Evolutionary conservation across 805 yeast genomes (phyloP).

Genomic region (Yamadazyma nakazawae): DNA sequence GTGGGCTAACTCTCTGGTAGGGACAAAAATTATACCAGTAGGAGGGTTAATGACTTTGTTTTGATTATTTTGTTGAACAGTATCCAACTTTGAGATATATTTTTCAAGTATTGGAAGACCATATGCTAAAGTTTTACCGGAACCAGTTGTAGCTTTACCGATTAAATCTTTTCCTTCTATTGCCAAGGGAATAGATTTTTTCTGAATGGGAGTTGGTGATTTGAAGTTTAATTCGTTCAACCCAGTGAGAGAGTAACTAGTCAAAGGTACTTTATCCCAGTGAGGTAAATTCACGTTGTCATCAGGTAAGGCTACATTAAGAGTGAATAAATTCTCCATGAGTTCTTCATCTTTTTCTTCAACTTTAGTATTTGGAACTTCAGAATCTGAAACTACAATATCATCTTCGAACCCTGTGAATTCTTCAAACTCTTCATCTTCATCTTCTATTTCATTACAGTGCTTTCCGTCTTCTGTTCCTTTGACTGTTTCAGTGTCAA

Average conservation of each 20-base stretch:
- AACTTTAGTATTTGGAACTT: conserved; percentile 17
- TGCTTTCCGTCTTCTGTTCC: conserved; percentile 2
- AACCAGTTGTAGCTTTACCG: conserved; percentile 97
- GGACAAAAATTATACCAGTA: conserved; percentile 80
- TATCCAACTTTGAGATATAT: conserved; percentile 31
- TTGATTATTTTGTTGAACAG: conserved; percentile 14
- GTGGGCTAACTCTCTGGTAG: conserved; percentile 94
- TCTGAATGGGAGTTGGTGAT: conserved; percentile 84
- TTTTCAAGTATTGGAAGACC: conserved; percentile 88
- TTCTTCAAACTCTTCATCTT: conserved; percentile 18
- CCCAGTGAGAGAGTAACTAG: conserved; percentile 59
- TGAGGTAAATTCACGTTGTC: conserved; percentile 51
- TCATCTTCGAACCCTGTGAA: conserved; percentile 18
- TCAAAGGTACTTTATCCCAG: conserved; percentile 55
- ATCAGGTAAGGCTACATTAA: conserved; percentile 23
- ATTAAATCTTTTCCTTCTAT: conserved; percentile 74
- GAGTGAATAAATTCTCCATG: conserved; percentile 13
- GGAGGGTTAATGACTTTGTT: conserved; percentile 41
- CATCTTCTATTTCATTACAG: conserved; percentile 11
- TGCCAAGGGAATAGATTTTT: conserved; percentile 68
- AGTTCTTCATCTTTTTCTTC: conserved; percentile 15
- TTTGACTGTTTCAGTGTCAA: conserved; percentile 12
- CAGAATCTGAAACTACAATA: not conserved
- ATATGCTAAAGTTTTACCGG: conserved; percentile 95
- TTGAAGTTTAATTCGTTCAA: conserved; percentile 54